phyloP scores from a whole-genome alignment of 1,139 yeast species.

The Candida albicans region DNA sequence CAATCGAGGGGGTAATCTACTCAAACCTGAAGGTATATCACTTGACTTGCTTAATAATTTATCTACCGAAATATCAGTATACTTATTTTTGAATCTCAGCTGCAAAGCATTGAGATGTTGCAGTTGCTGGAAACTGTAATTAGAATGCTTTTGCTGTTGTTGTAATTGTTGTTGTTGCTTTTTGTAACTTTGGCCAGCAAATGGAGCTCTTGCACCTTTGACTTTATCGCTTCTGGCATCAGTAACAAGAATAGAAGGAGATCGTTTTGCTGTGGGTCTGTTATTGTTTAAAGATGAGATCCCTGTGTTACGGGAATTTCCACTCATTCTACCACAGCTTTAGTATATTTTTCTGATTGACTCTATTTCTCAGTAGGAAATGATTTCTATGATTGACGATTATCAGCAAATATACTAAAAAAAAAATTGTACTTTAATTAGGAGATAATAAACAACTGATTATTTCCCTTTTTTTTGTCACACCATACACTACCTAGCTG shows the following conservation, averaged over 20 bases:
- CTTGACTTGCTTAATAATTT: constrained; percentile 71
- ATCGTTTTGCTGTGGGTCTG: constrained; percentile 77
- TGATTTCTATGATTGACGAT: neutral
- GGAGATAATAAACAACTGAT: too few relatives aligned
- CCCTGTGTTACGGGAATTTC: constrained; percentile 6
- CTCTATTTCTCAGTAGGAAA: too few relatives aligned
- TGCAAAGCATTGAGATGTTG: constrained; percentile 25
- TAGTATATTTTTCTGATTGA: too few relatives aligned
- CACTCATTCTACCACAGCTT: neutral
- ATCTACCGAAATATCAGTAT: constrained; percentile 71
- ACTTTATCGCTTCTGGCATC: constrained; percentile 68
- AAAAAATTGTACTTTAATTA: too few relatives aligned
- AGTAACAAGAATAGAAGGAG: constrained; percentile 91
- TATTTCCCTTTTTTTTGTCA: too few relatives aligned
- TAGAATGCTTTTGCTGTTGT: constrained; percentile 17
- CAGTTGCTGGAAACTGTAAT: constrained; percentile 17
- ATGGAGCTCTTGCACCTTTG: constrained; percentile 75
- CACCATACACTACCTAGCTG: neutral
- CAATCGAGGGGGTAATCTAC: constrained; percentile 43
- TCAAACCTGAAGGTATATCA: constrained; percentile 81
- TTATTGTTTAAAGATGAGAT: constrained; percentile 7
- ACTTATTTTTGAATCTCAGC: constrained; percentile 41
- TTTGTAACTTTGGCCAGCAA: constrained; percentile 62
- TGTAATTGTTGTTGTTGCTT: constrained; percentile 35
- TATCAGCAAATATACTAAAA: neutral